Base-by-base conservation (phyloP, 495 filamentous ascomycete genomes). In the Platismatia glauca region DNA sequence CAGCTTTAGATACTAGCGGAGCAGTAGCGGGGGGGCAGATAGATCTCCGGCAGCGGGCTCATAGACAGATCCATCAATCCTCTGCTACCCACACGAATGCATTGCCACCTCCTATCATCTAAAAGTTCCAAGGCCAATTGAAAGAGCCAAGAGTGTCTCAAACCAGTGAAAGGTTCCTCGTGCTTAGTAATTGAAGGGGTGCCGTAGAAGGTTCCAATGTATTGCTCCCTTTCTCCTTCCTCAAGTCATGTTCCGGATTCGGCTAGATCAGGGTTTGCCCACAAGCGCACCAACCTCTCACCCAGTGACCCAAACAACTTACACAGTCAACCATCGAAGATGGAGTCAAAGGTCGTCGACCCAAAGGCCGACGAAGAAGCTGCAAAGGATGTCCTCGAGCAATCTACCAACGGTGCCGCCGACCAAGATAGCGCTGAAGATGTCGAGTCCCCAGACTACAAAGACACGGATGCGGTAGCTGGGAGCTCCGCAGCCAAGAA, bases 401-500 rank as follows among this genome's bases (percentile, higher is more conserved):
- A 58, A 37, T 22, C 27, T 5, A 15, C n/a, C 13, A 35, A 58
- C 52, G 33, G 48, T 9, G 20, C 7, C 20, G 61, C 44, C 22
- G 63, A 60, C 24, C 52, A 38, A 29, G 64, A 66, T 22, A 65
- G 60, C 22, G 53, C 52, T 53, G 61, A 63, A 27, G 64, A 68
- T 1, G 55, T 67, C 16, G 66, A 67, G 22, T 18, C 46, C 15
- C 38, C 58, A 61, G 66, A 67, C 48, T 59, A 63, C 53, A 62
- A 67, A 56, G 60, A 52, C 35, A 55, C 62, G 34, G 61, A 64
- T 16, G 55, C 60, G 48, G 64, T 68, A 64, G 71, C 69, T 65
- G 68, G 56, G 44, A 63, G 64, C 58, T 65, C 70, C 33, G 59
- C 55, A 63, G 65, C 50, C 58, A 73, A 72, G 67, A 67, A 70